Evolutionary conservation across 768 basidiomycete species (phyloP).

Genomic region (Omphalotus guepiniiformis): DNA sequence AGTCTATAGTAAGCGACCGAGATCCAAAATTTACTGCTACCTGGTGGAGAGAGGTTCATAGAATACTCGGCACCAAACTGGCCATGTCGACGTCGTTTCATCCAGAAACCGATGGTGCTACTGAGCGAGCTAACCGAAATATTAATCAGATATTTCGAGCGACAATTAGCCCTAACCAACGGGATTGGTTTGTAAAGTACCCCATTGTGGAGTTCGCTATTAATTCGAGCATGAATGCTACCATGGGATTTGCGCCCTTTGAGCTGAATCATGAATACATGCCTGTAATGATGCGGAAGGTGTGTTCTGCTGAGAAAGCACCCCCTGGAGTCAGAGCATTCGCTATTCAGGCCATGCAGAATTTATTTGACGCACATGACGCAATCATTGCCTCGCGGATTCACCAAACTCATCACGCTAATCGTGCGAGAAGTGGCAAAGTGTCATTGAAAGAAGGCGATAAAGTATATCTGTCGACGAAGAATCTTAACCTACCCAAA

Average conservation of each 20-base stretch:
- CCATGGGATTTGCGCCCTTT: conserved; percentile 12
- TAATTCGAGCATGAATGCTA: no score
- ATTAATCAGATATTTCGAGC: conserved; percentile 17
- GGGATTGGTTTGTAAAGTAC: no score
- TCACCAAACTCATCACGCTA: conserved; percentile 19
- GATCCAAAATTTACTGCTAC: no score
- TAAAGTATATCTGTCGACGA: conserved; percentile 19
- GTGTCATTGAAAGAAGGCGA: conserved; percentile 13
- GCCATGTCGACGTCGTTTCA: conserved; percentile 19
- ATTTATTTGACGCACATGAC: conserved; percentile 24
- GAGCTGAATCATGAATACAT: conserved; percentile 2
- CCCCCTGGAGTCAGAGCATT: conserved; percentile 13
- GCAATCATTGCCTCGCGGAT: conserved; percentile 24
- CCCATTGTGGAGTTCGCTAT: no score
- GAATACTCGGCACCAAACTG: conserved; percentile 19
- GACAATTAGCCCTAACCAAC: conserved; percentile 18
- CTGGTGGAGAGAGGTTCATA: background rate
- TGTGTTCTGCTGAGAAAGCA: background rate
- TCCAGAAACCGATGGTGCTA: no score
- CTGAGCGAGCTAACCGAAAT: no score
- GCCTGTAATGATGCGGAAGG: conserved; percentile 1
- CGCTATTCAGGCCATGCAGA: conserved; percentile 13
- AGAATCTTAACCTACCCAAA: conserved; percentile 14
- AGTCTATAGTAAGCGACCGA: no score
- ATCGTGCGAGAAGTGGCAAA: conserved; percentile 12